Evolutionary conservation across 768 basidiomycete species (phyloP), one percentile per base, ranked within the genome.

Genomic region (Chiua virens): DNA sequence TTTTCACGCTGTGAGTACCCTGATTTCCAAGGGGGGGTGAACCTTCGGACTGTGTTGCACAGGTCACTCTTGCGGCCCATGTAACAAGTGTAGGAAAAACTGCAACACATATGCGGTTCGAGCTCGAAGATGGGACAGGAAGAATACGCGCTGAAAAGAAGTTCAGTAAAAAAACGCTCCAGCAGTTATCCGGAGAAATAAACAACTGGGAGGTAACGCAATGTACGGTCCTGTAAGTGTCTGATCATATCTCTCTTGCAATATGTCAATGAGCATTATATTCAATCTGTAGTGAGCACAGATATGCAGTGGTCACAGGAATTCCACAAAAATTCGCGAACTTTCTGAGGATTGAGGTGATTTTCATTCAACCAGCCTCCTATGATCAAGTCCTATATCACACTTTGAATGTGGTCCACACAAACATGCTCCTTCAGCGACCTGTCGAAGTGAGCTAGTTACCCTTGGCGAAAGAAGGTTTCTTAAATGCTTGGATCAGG

Each of bases 1-100:
- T 27, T 62, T 75, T 23, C 58, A 15, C 37, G 0, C 3, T 34
- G 62, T 63, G 30, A 46, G 62, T 54, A 41, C 21, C 49, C 8
- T 8, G 5, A 20, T 7, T 40, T 9, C 8, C 21, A 21, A 34
- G 25, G 11, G 66, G 21, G 61, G 68, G 36, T 74, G 78, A 52
- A 53, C 71, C 62, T 50, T 44, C 41, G 18, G 15, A 27, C 7
- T 46, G 15, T 34, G 10, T 45, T 42, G 27, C 25, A 35, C 56
- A 78, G 66, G 64, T 86, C n/a, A 68, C 71, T 36, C 73, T 83
- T 55, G 82, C 83, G 23, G 82, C 81, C 1, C 70, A 73, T 55
- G 62, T 72, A 11, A 51, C 62, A 36, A 54, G 60, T 2, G 61
- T 68, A 3, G 67, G 45, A 15, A 51, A 22, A 22, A 20, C 22